phyloP scores from a whole-genome alignment of 306 rosid genomes.

The Cucurbita moschata region DNA sequence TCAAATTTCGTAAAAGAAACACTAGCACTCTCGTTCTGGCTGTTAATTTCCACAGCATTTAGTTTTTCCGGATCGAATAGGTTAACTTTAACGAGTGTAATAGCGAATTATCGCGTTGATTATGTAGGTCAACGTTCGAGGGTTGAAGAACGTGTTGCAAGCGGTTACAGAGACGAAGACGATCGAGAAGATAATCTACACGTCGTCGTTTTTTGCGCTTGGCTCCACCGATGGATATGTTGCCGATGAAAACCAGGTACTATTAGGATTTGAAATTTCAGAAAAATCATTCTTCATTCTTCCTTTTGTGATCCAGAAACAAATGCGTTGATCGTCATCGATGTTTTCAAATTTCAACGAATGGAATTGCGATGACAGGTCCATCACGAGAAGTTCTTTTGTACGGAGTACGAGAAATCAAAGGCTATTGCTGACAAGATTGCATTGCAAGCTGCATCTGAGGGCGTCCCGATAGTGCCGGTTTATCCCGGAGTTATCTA shows the following conservation, averaged over 20 bases:
- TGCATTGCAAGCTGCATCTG: slow-evolving; percentile 51
- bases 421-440: slow-evolving; percentile 60
- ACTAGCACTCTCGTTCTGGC: background rate
- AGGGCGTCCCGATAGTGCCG: slow-evolving; percentile 45
- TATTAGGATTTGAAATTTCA: background rate
- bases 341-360: background rate
- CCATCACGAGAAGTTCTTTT: slow-evolving; percentile 58
- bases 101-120: background rate
- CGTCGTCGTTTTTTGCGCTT: slow-evolving; percentile 77
- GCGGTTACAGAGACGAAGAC: slow-evolving; percentile 57
- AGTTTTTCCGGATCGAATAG: background rate
- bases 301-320: background rate
- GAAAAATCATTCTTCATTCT: background rate
- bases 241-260: slow-evolving; percentile 66
- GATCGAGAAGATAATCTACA: slow-evolving; percentile 55
- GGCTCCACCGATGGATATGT: slow-evolving; percentile 61
- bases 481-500: slow-evolving; percentile 89
- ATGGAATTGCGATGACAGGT: slow-evolving; percentile 19
- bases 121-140: slow-evolving; percentile 61
- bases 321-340: background rate
- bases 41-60: background rate
- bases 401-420: slow-evolving; percentile 88
- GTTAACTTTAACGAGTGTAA: background rate
- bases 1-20: background rate
- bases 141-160: slow-evolving; percentile 55